Evolutionary conservation across 164 flowering plant species (phyloP).

Genomic region (Piper betle): DNA sequence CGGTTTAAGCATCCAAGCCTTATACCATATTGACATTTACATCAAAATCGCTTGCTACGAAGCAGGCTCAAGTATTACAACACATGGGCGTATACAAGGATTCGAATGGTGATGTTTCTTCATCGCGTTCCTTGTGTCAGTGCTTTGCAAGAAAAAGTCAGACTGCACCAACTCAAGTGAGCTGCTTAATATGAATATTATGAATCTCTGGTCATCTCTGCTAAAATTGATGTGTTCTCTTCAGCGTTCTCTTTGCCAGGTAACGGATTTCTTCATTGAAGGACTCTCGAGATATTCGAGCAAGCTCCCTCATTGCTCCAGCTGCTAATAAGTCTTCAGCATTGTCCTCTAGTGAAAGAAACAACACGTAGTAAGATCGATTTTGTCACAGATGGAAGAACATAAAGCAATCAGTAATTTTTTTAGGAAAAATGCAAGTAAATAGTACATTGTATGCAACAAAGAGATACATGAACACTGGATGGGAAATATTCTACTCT

Average conservation of each 20-base stretch:
- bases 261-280: slow-evolving; percentile 69
- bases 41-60: too few species aligned
- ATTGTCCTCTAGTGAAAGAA: slow-evolving; percentile 49
- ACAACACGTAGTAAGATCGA: not conserved
- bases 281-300: slow-evolving; percentile 49
- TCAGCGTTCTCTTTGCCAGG: slow-evolving; percentile 60
- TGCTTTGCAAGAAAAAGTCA: not conserved
- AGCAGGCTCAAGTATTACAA: too few species aligned
- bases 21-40: too few species aligned
- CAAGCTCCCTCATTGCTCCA: slow-evolving; percentile 45
- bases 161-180: not conserved
- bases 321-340: slow-evolving; percentile 36
- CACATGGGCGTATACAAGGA: too few species aligned
- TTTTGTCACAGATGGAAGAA: not conserved
- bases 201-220: slow-evolving; percentile 14
- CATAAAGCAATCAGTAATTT: not conserved
- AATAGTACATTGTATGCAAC: not conserved
- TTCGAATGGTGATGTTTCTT: too few species aligned
- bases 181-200: not conserved
- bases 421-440: not conserved
- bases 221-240: slow-evolving; percentile 23
- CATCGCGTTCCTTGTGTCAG: not conserved
- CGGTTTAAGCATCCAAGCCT: too few species aligned
- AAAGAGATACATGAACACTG: too few species aligned
- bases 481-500: too few species aligned